Base-by-base conservation (phyloP, 2,329 filamentous ascomycete genomes). In the Microcyclospora pomicola region DNA sequence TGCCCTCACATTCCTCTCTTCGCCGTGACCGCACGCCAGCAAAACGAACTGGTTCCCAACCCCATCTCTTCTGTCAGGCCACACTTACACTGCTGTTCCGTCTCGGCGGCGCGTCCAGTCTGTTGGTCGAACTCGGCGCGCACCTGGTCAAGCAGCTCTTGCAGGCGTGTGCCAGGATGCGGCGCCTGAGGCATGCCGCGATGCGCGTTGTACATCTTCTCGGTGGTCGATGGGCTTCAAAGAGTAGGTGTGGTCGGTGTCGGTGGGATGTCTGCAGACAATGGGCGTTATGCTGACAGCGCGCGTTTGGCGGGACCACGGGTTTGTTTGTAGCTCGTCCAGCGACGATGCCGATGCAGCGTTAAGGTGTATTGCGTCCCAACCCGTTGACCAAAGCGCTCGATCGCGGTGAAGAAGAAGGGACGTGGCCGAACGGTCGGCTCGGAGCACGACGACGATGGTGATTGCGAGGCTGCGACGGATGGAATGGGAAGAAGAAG, bases 101-200 rank as follows among this genome's bases (percentile, higher is more conserved):
- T 92, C 52, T 85, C 83, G 59, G 84, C 84, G 48, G 77, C 82
- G 51, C 83, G 77, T 48, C 82, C 77, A 51, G 80, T 72, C 36
- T 58, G 55, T 43, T 72, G 79, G 49, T 96, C 88, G 51, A 95
- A 96, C 63, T 98, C 91, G 55, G 76, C 73, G 56, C 88, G 79
- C 52, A 98, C 76, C 59, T 86, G 81, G 40, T 96, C 88, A 56
- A 98, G 72, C 47, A 96, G 76, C 69, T 98, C 88, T 50, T 82
- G 85, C 52, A 96, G 71, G 50, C 91, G 85, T 51, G 67, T 72
- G 64, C 69, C 73, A 42, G 82, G 79, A 49, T 76, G 78, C 48
- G 69, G 73, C 38, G 57, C 57, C 44, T 56, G 65, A 46, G 77
- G 80, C 73, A 92, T 81, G 60, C 79, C 81, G 59, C 84, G 84